Conservation (phyloP, 2,329 filamentous ascomycete species). For the Phoma sp. region DNA sequence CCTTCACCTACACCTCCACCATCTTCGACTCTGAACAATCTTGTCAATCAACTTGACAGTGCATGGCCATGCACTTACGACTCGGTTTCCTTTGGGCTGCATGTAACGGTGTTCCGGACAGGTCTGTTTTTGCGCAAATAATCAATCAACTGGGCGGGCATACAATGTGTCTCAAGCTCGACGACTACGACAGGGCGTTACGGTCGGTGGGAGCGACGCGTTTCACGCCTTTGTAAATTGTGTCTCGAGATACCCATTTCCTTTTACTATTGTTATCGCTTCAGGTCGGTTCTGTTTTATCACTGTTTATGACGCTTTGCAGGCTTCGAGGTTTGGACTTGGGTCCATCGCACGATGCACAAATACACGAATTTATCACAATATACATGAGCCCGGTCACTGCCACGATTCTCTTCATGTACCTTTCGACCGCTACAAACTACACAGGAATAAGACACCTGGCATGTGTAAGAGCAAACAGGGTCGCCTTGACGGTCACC, state of each 20-base stretch:
- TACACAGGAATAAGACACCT: no score
- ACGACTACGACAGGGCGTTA: conserved; percentile 23
- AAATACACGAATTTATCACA: no score
- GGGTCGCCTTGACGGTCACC: no score
- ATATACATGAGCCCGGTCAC: no score
- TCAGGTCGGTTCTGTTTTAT: no score
- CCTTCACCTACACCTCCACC: neutral
- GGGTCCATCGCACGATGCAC: no score
- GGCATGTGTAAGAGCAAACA: no score
- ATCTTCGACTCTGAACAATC: neutral
- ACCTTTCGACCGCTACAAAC: no score
- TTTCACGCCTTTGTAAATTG: conserved; percentile 17
- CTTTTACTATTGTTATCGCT: no score
- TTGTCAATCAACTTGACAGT: conserved; percentile 17
- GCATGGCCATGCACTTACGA: conserved; percentile 14
- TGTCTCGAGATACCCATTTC: conserved; percentile 21
- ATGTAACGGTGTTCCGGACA: conserved; percentile 11
- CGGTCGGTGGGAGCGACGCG: conserved; percentile 23
- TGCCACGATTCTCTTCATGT: no score
- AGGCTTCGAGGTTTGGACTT: no score
- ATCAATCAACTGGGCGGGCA: conserved; percentile 14
- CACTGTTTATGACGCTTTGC: no score
- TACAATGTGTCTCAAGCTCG: conserved; percentile 13
- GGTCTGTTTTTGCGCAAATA: neutral
- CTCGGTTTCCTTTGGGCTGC: conserved; percentile 6